Evolutionary conservation across 129 eudicot species (phyloP).

Genomic region (Flaveria linearis): DNA sequence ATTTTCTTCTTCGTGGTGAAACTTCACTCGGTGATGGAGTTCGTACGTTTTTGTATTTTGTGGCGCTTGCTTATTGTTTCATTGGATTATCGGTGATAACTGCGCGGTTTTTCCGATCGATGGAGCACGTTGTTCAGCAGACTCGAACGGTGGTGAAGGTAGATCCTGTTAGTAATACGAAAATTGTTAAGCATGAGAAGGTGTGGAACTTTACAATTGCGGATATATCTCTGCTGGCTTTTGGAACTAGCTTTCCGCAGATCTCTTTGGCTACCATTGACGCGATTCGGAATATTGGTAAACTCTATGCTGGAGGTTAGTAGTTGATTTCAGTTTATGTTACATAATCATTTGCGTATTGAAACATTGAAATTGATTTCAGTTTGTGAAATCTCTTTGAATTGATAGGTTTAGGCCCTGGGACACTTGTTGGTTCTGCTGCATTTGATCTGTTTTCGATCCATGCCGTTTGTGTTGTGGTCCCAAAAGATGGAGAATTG

Average conservation of each 20-base stretch:
- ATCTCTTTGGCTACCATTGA: slow-evolving; percentile 91
- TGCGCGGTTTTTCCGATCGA: slow-evolving; percentile 74
- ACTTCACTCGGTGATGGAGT: slow-evolving; percentile 51
- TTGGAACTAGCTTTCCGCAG: slow-evolving; percentile 98
- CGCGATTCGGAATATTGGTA: slow-evolving; percentile 71
- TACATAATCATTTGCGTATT: not conserved
- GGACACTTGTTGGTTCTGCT: no score
- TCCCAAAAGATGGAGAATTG: no score
- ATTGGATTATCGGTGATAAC: slow-evolving; percentile 88
- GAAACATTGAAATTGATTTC: no score
- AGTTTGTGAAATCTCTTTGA: no score
- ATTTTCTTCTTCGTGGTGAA: slow-evolving; percentile 55
- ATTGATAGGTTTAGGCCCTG: no score
- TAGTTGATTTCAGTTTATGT: not conserved
- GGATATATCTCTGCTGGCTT: slow-evolving; percentile 80
- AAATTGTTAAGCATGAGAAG: slow-evolving; percentile 51
- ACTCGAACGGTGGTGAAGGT: slow-evolving; percentile 55
- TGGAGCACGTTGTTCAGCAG: slow-evolving; percentile 91
- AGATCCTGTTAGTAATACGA: slow-evolving; percentile 49
- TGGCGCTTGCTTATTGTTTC: slow-evolving; percentile 82
- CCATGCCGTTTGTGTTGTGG: no score
- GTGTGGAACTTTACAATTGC: slow-evolving; percentile 92
- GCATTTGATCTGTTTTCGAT: no score
- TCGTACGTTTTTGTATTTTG: slow-evolving; percentile 61
- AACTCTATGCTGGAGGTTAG: slow-evolving; percentile 86